phyloP scores from a whole-genome alignment of 208 protist genomes.

The Crithidia sp. region DNA sequence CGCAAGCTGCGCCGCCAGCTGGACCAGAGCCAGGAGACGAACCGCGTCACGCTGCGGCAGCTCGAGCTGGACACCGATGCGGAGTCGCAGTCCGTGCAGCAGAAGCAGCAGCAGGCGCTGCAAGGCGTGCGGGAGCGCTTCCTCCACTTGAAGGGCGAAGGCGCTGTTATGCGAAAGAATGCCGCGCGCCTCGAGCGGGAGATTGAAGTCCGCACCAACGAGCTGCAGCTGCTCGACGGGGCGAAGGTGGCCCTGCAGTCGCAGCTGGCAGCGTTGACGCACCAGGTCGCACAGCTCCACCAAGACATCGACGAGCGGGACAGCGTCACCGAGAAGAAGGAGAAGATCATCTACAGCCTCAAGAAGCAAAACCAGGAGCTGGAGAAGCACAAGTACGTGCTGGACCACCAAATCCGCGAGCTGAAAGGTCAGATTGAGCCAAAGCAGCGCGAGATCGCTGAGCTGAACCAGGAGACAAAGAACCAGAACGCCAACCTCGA shows the following conservation, averaged over 20 bases:
- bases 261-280: constrained; percentile 87
- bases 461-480: constrained; percentile 92
- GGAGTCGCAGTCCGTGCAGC: constrained; percentile 88
- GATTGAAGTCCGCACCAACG: constrained; percentile 83
- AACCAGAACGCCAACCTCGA: constrained; percentile 93
- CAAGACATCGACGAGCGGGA: constrained; percentile 95
- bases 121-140: constrained; percentile 79
- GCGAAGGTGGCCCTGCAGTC: constrained; percentile 73
- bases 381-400: constrained; percentile 98
- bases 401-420: constrained; percentile 98
- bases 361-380: constrained; percentile 98
- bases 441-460: constrained; percentile 93
- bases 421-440: constrained; percentile 98
- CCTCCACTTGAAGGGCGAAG: constrained; percentile 94
- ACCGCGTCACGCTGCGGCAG: constrained; percentile 87
- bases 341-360: constrained; percentile 96
- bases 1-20: constrained; percentile 71
- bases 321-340: constrained; percentile 94
- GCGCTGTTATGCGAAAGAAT: constrained; percentile 95
- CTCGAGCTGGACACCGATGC: constrained; percentile 95
- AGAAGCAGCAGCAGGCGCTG: constrained; percentile 82
- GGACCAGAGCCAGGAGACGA: constrained; percentile 72
- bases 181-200: constrained; percentile 90
- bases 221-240: constrained; percentile 75
- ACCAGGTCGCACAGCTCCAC: constrained; percentile 87